phyloP scores from a whole-genome alignment of 2,329 filamentous ascomycete genomes.

The Huntiella moniliformis region DNA sequence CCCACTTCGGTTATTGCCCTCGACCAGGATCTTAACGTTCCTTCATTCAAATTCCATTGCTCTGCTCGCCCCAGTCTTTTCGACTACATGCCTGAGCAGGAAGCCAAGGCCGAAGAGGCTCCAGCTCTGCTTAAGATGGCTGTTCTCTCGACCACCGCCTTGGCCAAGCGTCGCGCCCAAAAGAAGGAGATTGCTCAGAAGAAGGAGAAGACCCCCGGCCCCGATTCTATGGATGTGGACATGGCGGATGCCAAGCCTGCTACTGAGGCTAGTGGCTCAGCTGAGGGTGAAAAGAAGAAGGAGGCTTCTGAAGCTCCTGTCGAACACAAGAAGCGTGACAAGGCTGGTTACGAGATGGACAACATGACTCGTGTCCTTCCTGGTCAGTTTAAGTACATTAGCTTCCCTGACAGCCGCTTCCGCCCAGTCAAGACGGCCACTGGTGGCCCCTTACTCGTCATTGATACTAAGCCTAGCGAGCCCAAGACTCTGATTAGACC shows the following conservation, averaged over 20 bases:
- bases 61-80: constrained; percentile 89
- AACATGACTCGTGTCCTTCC: constrained; percentile 95
- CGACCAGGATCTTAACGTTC: constrained; percentile 82
- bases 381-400: constrained; percentile 85
- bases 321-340: constrained; percentile 82
- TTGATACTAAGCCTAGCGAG: constrained; percentile 65
- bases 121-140: constrained; percentile 89
- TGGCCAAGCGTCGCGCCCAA: constrained; percentile 85
- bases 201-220: constrained; percentile 40
- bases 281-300: constrained; percentile 43
- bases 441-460: constrained; percentile 78
- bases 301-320: constrained; percentile 21
- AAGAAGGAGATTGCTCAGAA: constrained; percentile 83
- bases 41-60: constrained; percentile 88
- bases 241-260: constrained; percentile 37
- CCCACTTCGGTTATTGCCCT: constrained; percentile 90
- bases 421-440: constrained; percentile 86
- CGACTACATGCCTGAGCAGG: constrained; percentile 92
- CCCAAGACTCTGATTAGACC: constrained; percentile 70
- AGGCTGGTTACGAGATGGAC: constrained; percentile 84
- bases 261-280: constrained; percentile 41
- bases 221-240: constrained; percentile 57
- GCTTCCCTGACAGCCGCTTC: constrained; percentile 76
- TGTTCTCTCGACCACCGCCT: constrained; percentile 86
- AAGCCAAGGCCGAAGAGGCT: constrained; percentile 84